Evolutionary conservation across 176 grass and related monocot species (phyloP).

Genomic region (Lolium perenne): DNA sequence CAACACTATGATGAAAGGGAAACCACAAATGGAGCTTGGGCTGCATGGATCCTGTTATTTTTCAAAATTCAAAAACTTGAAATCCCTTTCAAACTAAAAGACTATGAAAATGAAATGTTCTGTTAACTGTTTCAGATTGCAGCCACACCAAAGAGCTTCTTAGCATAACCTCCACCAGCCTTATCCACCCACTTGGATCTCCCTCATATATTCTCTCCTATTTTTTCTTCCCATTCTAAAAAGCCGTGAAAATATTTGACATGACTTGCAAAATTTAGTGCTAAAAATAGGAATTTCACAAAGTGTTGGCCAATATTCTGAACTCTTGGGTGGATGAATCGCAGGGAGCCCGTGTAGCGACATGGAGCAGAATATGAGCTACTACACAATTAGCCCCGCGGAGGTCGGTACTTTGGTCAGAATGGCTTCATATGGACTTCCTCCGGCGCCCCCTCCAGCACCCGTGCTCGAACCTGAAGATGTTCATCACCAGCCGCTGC

Average conservation of each 20-base stretch:
- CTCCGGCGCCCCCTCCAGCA: slow-evolving; percentile 63
- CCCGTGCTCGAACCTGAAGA: slow-evolving; percentile 64
- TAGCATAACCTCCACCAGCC: not conserved
- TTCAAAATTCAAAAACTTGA: no score
- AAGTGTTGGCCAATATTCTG: not conserved
- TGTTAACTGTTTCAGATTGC: slow-evolving; percentile 1
- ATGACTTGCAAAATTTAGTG: not conserved
- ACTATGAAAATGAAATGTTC: not conserved
- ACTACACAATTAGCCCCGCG: slow-evolving; percentile 50
- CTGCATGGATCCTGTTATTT: no score
- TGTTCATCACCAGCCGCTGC: slow-evolving; percentile 67
- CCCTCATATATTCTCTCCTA: no score
- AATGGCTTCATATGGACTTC: slow-evolving; percentile 41
- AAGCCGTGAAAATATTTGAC: no score
- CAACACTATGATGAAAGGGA: not conserved
- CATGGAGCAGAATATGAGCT: slow-evolving; percentile 51
- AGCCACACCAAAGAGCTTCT: not conserved
- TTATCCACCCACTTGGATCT: no score
- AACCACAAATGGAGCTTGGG: no score
- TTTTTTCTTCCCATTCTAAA: no score
- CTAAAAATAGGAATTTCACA: no score
- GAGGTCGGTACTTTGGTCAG: slow-evolving; percentile 54
- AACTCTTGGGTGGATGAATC: slow-evolving; percentile 22
- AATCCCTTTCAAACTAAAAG: not conserved
- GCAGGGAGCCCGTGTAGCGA: slow-evolving; percentile 80